Evolutionary conservation across 2,329 filamentous ascomycete genomes (phyloP).

Genomic region (Calonectria multiphialidica): DNA sequence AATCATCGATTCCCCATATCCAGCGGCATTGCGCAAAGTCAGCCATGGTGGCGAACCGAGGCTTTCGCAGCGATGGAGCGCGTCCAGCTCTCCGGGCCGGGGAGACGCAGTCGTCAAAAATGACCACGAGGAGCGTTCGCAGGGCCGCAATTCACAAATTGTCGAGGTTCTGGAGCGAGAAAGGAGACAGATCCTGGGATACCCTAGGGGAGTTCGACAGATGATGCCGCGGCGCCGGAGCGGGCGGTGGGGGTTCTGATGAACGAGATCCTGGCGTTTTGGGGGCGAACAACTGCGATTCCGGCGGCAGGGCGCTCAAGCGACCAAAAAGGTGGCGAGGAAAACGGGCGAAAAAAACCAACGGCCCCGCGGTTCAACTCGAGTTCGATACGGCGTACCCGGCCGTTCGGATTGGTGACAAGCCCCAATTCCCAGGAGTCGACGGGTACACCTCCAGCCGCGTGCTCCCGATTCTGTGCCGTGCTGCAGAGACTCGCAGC

Average conservation of each 20-base stretch:
- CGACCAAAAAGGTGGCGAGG: conserved; percentile 1
- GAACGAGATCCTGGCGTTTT: conserved; percentile 31
- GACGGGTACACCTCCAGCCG: background rate
- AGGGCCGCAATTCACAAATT: conserved; percentile 13
- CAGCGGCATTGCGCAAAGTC: conserved; percentile 66
- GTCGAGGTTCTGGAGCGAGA: conserved; percentile 10
- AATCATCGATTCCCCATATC: conserved; percentile 74
- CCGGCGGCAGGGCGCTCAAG: conserved; percentile 14
- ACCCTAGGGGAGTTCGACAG: conserved; percentile 27
- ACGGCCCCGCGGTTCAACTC: background rate
- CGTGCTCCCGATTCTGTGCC: background rate
- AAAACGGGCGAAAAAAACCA: conserved; percentile 1
- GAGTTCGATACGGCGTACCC: conserved; percentile 1
- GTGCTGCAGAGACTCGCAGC: background rate
- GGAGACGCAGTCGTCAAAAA: conserved; percentile 27
- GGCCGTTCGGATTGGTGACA: conserved; percentile 8
- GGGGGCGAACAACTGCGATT: conserved; percentile 29
- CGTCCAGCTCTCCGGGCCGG: conserved; percentile 32
- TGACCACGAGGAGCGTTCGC: conserved; percentile 17
- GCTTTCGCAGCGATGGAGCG: conserved; percentile 19
- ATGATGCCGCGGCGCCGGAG: conserved; percentile 32
- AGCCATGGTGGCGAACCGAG: conserved; percentile 49
- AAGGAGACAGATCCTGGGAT: background rate
- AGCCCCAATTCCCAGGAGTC: conserved; percentile 2
- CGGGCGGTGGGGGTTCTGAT: conserved; percentile 30